phyloP scores from a whole-genome alignment of 2,329 filamentous ascomycete species.

The Trichophyton benhamiae region DNA sequence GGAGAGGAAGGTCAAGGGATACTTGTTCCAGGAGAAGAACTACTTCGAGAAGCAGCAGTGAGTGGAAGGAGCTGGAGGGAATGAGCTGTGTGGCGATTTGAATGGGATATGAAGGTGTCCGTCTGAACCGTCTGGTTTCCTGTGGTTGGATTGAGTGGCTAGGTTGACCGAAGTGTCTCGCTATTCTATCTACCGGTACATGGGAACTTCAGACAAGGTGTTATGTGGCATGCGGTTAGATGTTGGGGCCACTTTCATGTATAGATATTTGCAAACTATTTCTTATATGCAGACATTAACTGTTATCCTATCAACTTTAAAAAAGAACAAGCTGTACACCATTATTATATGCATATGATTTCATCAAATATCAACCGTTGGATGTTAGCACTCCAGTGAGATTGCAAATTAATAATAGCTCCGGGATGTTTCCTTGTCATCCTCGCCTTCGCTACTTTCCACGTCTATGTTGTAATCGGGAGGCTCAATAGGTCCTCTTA shows the following conservation, averaged over 20 bases:
- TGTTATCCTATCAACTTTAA: background rate
- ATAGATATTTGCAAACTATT: background rate
- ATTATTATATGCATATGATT: too few relatives aligned
- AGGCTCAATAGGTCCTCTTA: slow-evolving; percentile 11
- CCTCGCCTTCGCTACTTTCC: slow-evolving; percentile 8
- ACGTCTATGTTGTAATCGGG: background rate
- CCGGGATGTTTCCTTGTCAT: background rate
- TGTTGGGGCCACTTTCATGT: background rate
- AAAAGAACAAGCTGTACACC: background rate
- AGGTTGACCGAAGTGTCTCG: too few relatives aligned
- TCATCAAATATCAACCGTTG: too few relatives aligned
- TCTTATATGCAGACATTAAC: background rate
- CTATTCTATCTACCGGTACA: background rate
- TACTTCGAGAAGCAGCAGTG: slow-evolving; percentile 36
- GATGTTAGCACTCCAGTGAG: too few relatives aligned
- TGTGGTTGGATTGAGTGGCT: background rate
- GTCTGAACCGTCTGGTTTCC: background rate
- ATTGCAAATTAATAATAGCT: background rate
- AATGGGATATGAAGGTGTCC: background rate
- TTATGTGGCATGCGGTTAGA: background rate
- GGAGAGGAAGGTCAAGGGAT: slow-evolving; percentile 51
- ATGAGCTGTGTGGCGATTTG: background rate
- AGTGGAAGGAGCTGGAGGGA: background rate
- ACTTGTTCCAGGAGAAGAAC: slow-evolving; percentile 53
- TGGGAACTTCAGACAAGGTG: background rate